Evolutionary conservation across 192 early-diverging fungal species (phyloP).

Genomic region (Gaertneriomyces semiglobifer): DNA sequence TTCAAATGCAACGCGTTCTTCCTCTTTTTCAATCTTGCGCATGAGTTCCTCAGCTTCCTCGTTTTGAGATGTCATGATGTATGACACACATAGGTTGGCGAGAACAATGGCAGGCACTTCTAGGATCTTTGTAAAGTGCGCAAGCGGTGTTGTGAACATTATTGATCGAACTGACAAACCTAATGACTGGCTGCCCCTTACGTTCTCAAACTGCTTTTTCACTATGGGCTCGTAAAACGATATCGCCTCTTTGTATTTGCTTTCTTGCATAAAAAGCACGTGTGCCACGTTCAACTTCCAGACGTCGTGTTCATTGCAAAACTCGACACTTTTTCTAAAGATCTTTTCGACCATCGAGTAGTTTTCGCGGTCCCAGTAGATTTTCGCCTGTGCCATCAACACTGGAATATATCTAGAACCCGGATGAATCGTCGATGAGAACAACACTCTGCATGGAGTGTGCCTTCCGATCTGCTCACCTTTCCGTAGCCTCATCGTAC

Average conservation of each 20-base stretch:
- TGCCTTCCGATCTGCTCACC: slow-evolving; percentile 25
- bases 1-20: slow-evolving; percentile 57
- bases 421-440: background rate
- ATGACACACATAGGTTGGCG: slow-evolving; percentile 62
- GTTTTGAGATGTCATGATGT: slow-evolving; percentile 67
- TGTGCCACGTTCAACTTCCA: slow-evolving; percentile 69
- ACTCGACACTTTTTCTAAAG: slow-evolving; percentile 61
- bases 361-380: slow-evolving; percentile 66
- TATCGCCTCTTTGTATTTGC: slow-evolving; percentile 66
- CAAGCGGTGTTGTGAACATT: no score
- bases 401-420: slow-evolving; percentile 55
- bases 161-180: no score
- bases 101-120: slow-evolving; percentile 61
- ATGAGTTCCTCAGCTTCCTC: slow-evolving; percentile 67
- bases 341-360: slow-evolving; percentile 63
- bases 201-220: slow-evolving; percentile 60
- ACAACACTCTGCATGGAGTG: background rate
- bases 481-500: slow-evolving; percentile 57
- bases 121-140: slow-evolving; percentile 39
- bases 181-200: slow-evolving; percentile 9
- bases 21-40: slow-evolving; percentile 65
- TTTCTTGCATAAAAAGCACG: slow-evolving; percentile 67
- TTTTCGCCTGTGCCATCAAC: slow-evolving; percentile 63
- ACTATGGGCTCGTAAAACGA: slow-evolving; percentile 66
- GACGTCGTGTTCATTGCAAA: slow-evolving; percentile 64